phyloP scores from a whole-genome alignment of 306 rosid species.

The Delonix regia region DNA sequence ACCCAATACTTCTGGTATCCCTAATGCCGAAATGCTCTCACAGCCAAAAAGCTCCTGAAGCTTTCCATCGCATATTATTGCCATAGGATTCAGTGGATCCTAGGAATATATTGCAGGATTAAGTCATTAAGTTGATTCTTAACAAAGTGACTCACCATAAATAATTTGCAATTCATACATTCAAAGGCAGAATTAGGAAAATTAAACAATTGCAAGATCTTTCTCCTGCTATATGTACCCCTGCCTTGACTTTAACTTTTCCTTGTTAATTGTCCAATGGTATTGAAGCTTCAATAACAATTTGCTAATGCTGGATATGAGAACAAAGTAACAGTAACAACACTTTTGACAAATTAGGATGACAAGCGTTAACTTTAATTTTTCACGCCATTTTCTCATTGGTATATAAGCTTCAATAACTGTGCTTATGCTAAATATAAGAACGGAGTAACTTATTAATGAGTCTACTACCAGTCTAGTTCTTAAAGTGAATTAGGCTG shows the following conservation, averaged over 20 bases:
- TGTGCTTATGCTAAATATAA: not conserved
- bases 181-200: slow-evolving; percentile 8
- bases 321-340: slow-evolving; percentile 4
- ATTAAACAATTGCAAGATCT: not conserved
- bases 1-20: slow-evolving; percentile 74
- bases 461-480: not conserved
- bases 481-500: not conserved
- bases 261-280: not conserved
- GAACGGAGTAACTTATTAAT: not conserved
- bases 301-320: slow-evolving; percentile 13
- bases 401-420: not conserved
- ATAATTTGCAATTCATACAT: slow-evolving; percentile 11
- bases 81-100: slow-evolving; percentile 85
- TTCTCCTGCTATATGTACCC: slow-evolving; percentile 5
- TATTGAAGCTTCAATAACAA: slow-evolving; percentile 11
- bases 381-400: not conserved
- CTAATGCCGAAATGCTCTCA: slow-evolving; percentile 74
- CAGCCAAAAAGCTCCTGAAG: slow-evolving; percentile 83
- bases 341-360: not conserved
- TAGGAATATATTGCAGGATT: slow-evolving; percentile 37
- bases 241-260: not conserved
- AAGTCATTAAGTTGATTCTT: slow-evolving; percentile 31
- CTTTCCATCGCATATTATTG: slow-evolving; percentile 70
- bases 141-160: slow-evolving; percentile 8
- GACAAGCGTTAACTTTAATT: not conserved